phyloP scores from a whole-genome alignment of 371 early-diverging fungal genomes.

The Choanephora cucurbitarum region DNA sequence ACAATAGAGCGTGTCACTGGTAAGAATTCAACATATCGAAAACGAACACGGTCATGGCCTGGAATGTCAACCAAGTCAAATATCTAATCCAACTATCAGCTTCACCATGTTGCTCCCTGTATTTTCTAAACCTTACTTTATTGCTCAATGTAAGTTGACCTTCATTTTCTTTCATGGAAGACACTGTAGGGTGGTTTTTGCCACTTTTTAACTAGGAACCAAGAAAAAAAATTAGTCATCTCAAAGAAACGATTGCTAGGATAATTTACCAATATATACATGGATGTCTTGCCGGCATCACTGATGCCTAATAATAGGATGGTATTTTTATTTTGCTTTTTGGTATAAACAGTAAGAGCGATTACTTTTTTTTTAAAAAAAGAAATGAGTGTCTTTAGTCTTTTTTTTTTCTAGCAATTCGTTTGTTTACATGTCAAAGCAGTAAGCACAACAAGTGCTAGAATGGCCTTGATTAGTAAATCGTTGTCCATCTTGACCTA shows the following conservation, averaged over 20 bases:
- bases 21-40: constrained; percentile 69
- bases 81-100: constrained; percentile 28
- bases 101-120: neutral
- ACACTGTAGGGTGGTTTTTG: constrained; percentile 54
- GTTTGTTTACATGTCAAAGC: constrained; percentile 12
- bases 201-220: constrained; percentile 48
- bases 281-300: constrained; percentile 67
- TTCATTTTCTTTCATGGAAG: constrained; percentile 79
- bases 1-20: constrained; percentile 72
- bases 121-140: constrained; percentile 30
- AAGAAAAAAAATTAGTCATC: neutral
- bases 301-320: constrained; percentile 59
- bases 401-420: neutral
- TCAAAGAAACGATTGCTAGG: neutral
- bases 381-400: neutral
- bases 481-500: constrained; percentile 10
- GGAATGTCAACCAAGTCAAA: constrained; percentile 83
- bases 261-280: constrained; percentile 50
- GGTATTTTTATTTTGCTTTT: constrained; percentile 37
- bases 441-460: constrained; percentile 11
- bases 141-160: constrained; percentile 43
- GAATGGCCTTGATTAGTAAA: constrained; percentile 15
- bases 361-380: constrained; percentile 1
- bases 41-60: constrained; percentile 84
- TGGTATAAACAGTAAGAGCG: constrained; percentile 27